A percentile compares a stretch with the other conserved stretches of the same genome.
These are phyloP conservation scores for Rusavskia elegans DNA, from an alignment of 495 filamentous ascomycete genomes.

Conservation along the genomic window DNA sequence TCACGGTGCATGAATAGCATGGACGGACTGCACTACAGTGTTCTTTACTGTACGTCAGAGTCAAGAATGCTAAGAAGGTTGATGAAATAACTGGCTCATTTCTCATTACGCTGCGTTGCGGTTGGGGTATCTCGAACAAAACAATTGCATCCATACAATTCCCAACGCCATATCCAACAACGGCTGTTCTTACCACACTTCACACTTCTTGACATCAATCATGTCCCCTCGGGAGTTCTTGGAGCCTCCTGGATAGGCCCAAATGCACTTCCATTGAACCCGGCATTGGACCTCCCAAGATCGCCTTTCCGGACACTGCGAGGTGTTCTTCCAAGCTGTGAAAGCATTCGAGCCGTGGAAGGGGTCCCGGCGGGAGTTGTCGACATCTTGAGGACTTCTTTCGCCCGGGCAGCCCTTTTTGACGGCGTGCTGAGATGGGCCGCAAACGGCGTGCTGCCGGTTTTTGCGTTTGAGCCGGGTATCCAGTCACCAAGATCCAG, in stretches of 20 bases:
- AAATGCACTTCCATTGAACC: conserved; percentile 5
- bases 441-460: conserved; percentile 30
- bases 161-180: neutral
- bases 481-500: conserved; percentile 31
- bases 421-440: conserved; percentile 42
- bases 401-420: conserved; percentile 36
- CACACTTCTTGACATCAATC: neutral
- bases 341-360: conserved; percentile 7
- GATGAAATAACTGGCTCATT: neutral
- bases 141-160: neutral
- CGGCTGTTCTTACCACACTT: neutral
- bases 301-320: conserved; percentile 1
- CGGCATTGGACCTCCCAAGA: conserved; percentile 9
- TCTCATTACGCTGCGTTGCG: neutral
- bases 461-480: conserved; percentile 19
- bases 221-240: neutral
- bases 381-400: conserved; percentile 31
- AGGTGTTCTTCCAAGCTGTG: conserved; percentile 6
- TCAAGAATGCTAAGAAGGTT: too few species aligned
- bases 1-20: too few species aligned
- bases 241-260: conserved; percentile 10
- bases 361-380: conserved; percentile 30
- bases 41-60: neutral
- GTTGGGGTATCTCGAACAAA: neutral
- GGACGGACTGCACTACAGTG: neutral